phyloP scores from a whole-genome alignment of 208 protist species.

The Leptomonas pyrrhocoris region DNA sequence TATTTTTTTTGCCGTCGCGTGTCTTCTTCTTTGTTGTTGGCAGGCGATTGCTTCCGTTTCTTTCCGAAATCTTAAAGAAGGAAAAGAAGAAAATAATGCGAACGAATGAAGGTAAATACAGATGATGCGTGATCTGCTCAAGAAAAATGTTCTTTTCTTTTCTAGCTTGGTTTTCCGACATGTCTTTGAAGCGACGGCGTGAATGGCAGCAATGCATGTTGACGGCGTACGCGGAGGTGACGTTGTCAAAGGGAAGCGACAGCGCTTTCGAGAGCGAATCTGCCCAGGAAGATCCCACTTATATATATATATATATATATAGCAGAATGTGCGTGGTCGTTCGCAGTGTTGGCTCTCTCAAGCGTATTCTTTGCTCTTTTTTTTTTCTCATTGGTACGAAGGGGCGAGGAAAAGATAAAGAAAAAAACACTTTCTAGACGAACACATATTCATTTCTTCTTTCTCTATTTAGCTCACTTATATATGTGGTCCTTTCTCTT shows the following conservation, averaged over 20 bases:
- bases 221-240: background rate
- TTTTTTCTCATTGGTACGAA: background rate
- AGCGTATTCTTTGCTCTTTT: background rate
- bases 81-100: background rate
- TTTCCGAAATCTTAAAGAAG: background rate
- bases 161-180: background rate
- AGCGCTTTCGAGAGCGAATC: background rate
- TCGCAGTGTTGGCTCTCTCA: background rate
- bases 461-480: background rate
- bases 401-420: background rate
- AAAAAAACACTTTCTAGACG: background rate
- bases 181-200: no score
- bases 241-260: background rate
- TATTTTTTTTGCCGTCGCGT: background rate
- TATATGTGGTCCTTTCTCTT: background rate
- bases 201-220: no score
- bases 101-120: no score
- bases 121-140: no score
- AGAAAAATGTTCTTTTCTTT: no score
- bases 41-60: no score
- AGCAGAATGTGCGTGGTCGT: background rate
- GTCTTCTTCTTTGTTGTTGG: background rate
- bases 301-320: no score
- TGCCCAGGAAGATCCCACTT: no score
- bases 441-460: background rate